Conservation (phyloP, 176 grass and related monocot species). For the Carex kokanica region DNA sequence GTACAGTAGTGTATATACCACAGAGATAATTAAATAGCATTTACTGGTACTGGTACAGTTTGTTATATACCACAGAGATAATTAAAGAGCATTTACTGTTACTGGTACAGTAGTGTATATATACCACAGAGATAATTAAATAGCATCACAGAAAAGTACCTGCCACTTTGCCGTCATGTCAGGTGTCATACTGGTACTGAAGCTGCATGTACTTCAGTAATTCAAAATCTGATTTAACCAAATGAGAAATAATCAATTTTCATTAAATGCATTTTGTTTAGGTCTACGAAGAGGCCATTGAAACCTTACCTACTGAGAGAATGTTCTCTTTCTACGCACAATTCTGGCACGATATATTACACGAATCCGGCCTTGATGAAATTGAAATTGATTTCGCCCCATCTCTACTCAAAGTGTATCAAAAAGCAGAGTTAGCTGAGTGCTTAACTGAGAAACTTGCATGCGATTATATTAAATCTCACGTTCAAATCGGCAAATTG, state of each 20-base stretch:
- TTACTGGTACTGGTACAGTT: background rate
- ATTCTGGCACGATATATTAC: conserved; percentile 61
- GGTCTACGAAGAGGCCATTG: conserved; percentile 83
- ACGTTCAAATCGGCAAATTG: conserved; percentile 52
- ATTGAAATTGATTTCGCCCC: conserved; percentile 46
- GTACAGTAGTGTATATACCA: background rate
- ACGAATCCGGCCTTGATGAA: conserved; percentile 40
- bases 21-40: background rate
- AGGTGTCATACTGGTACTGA: background rate
- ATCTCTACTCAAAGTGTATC: conserved; percentile 59
- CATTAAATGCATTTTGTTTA: conserved; percentile 17
- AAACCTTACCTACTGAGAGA: conserved; percentile 59
- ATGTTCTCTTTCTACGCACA: conserved; percentile 87
- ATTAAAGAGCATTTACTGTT: background rate
- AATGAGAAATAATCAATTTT: background rate
- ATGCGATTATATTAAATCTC: conserved; percentile 61
- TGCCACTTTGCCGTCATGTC: background rate
- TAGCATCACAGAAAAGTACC: background rate
- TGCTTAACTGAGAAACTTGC: conserved; percentile 69
- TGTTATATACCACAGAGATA: background rate
- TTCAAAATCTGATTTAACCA: background rate
- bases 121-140: background rate
- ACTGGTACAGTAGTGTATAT: background rate
- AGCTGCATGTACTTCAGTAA: background rate
- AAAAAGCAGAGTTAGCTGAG: conserved; percentile 52